phyloP scores from a whole-genome alignment of 2,329 filamentous ascomycete genomes.

The Fusarium guadeloupense region DNA sequence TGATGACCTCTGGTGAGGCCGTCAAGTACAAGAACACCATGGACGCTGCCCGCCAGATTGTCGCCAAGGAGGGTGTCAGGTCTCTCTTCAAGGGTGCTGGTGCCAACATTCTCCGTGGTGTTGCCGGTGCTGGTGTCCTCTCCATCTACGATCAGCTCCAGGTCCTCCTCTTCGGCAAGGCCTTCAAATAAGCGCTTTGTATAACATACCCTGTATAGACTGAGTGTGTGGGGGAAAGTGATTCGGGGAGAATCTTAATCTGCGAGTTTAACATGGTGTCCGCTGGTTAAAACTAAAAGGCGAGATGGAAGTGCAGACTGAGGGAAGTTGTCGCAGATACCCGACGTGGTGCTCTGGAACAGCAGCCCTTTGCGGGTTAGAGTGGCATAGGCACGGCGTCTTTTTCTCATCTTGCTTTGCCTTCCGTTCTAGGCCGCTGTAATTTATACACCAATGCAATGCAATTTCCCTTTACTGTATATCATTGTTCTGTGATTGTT shows the following conservation, averaged over 20 bases:
- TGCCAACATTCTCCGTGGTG: slow-evolving; percentile 99
- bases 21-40: slow-evolving; percentile 99
- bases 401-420: slow-evolving; percentile 56
- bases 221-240: slow-evolving; percentile 45
- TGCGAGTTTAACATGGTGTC: slow-evolving; percentile 51
- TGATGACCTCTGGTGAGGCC: slow-evolving; percentile 98
- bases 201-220: slow-evolving; percentile 55
- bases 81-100: slow-evolving; percentile 99
- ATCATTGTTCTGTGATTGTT: background rate
- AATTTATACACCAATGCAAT: slow-evolving; percentile 66
- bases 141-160: slow-evolving; percentile 99
- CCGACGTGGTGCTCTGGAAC: slow-evolving; percentile 52
- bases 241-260: slow-evolving; percentile 44
- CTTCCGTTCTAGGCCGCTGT: slow-evolving; percentile 65
- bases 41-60: slow-evolving; percentile 95
- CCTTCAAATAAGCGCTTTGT: slow-evolving; percentile 77
- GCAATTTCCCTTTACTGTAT: slow-evolving; percentile 60
- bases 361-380: slow-evolving; percentile 57
- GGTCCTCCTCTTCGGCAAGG: slow-evolving; percentile 99
- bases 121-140: slow-evolving; percentile 99
- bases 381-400: slow-evolving; percentile 61
- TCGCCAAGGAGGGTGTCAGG: slow-evolving; percentile 96
- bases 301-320: slow-evolving; percentile 56
- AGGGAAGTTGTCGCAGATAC: slow-evolving; percentile 55
- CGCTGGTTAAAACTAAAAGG: slow-evolving; percentile 56